Base-by-base conservation (phyloP, 176 grass and related monocot genomes). In the Musa acuminata region DNA sequence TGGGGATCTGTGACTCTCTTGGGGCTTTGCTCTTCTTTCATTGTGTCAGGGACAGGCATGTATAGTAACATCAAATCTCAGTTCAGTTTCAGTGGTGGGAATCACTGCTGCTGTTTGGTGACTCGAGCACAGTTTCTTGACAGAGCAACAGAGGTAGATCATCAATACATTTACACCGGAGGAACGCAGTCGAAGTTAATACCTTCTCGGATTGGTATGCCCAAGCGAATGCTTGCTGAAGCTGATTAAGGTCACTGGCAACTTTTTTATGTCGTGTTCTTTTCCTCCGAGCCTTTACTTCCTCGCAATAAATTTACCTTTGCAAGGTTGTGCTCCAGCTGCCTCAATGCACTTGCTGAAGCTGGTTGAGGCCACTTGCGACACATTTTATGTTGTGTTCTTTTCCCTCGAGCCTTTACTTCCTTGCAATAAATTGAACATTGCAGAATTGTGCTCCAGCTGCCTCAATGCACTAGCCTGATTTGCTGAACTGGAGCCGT, bases 11-110 rank as follows among this genome's bases (percentile, higher is more conserved):
- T 21, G 57, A 17, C 16, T 59, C 19, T 59, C 17, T n/a, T n/a
- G 8, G 0, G 57, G 19, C 4, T 60, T 60, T n/a, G 57, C 16
- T n/a, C n/a, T 60, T n/a, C 57, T 60, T 21, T 60, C 57, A n/a
- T 60, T 60, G 57, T 17, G 57, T 60, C 57, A n/a, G 17, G n/a
- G 57, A 60, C 57, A n/a, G 57, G 57, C 57, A 21, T n/a, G 57
- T 60, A 60, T 60, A n/a, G 57, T 60, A 60, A 60, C 57, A 60
- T 60, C 57, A 60, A 60, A 60, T 60, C 57, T 60, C 57, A 60
- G 57, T 60, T 60, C 57, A 60, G 57, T 8, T 60, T 17, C 2
- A 60, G 57, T 60, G 57, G 57, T 21, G 57, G 57, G 57, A 14
- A 60, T 60, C 57, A 60, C 57, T 19, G 7, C 35, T 43, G 35